Percentiles rank a stretch among this genome's conserved stretches.
Evolutionary conservation across 768 basidiomycete genomes (phyloP).

Genomic region (Boletus rubescentipes): DNA sequence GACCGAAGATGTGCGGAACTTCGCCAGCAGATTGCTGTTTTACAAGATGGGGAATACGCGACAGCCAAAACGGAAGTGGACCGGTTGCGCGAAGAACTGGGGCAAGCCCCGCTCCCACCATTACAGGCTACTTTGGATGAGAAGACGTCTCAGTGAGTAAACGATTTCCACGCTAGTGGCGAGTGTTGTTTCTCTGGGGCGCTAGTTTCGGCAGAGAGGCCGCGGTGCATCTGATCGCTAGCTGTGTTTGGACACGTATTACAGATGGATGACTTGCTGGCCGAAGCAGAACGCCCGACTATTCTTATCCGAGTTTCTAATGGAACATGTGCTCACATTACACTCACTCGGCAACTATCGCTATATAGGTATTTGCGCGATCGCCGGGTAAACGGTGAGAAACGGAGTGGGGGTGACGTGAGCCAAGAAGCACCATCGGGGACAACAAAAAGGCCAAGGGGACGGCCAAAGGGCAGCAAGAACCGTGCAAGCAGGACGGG

Average conservation of each 20-base stretch:
- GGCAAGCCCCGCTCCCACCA: conserved; percentile 69
- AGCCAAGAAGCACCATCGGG: conserved; percentile 30
- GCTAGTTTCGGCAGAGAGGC: background rate
- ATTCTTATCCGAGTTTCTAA: conserved; percentile 1
- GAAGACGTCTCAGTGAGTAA: conserved; percentile 51
- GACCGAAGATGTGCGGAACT: conserved; percentile 60
- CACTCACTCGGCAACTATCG: conserved; percentile 5
- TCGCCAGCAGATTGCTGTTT: conserved; percentile 58
- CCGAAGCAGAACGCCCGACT: background rate
- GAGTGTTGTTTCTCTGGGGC: conserved; percentile 1
- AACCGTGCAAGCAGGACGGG: conserved; percentile 36
- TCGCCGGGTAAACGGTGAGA: conserved; percentile 54
- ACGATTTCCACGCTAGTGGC: conserved; percentile 13
- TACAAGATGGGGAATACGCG: conserved; percentile 78
- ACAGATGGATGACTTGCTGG: background rate
- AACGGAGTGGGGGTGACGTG: conserved; percentile 27
- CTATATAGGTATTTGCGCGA: conserved; percentile 56
- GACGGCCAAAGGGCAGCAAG: conserved; percentile 71
- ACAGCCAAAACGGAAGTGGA: conserved; percentile 77
- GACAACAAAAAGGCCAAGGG: conserved; percentile 54
- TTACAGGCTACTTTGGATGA: conserved; percentile 75
- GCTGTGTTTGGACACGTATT: conserved; percentile 1
- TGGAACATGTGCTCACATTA: conserved; percentile 18
- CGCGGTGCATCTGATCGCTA: conserved; percentile 3
- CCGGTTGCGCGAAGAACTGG: conserved; percentile 69